phyloP scores from a whole-genome alignment of 257 asterid species.

The Apocynum venetum region DNA sequence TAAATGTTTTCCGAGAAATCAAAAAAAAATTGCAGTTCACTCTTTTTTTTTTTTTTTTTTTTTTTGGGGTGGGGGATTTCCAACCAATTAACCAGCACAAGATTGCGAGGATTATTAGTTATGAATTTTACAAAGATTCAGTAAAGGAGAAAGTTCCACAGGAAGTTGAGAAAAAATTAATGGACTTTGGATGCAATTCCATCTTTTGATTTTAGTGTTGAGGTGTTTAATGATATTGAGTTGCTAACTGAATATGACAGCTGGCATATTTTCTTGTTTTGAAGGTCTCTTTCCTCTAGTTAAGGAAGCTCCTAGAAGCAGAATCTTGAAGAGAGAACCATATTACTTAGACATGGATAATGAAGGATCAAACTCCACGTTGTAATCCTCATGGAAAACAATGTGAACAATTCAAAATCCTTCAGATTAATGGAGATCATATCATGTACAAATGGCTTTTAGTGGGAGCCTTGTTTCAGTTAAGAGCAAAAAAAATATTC shows the following conservation, averaged over 20 bases:
- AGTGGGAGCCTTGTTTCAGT: neutral
- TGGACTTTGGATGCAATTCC: neutral
- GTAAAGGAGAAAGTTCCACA: neutral
- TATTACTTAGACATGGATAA: too few relatives aligned
- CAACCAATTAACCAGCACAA: neutral
- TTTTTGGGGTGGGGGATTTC: neutral
- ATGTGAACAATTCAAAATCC: too few relatives aligned
- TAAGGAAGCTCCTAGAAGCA: neutral
- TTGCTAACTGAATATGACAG: neutral
- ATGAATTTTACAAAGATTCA: neutral
- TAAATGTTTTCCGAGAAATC: neutral
- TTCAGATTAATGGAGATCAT: neutral
- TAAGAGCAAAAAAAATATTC: neutral
- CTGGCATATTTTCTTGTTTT: neutral
- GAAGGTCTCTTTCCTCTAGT: neutral
- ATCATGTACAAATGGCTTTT: neutral
- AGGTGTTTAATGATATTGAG: neutral
- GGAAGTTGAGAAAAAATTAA: neutral
- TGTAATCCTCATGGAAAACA: too few relatives aligned
- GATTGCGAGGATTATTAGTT: neutral
- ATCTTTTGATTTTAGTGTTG: neutral
- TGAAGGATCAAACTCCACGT: too few relatives aligned
- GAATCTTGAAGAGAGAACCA: neutral
- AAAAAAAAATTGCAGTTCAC: too few relatives aligned
- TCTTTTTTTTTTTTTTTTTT: too few relatives aligned